Base-by-base conservation (phyloP, 2,329 filamentous ascomycete genomes). In the Monascus ruber region DNA sequence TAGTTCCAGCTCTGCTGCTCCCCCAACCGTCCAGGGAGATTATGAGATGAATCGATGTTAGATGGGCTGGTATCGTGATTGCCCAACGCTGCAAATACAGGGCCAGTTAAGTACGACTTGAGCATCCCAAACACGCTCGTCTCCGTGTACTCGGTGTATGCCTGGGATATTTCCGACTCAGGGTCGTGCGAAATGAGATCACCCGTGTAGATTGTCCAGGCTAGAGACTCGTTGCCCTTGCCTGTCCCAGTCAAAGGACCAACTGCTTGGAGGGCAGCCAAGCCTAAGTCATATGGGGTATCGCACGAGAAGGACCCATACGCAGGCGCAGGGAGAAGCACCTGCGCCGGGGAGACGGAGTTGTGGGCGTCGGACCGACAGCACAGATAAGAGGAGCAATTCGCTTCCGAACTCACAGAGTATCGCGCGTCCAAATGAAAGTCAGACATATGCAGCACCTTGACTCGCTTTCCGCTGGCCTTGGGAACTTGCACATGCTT, bases 1-100 rank as follows among this genome's bases (percentile, higher is more conserved):
- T 72, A 76, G 46, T 76, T 75, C 74, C 74, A 77, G 38, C 68
- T 73, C 45, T 72, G 68, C 46, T 78, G 74, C 43, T 69, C 55
- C 1, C 73, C 71, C 1, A 77, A 57, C 1, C 63, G 61, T 1
- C 70, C 72, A 6, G 72, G 72, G 6, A 78, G 56, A 26, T 54
- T 68, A 45, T 76, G 69, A 2, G 73, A 71, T 5, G 67, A 63
- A 46, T 74, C 69, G 25, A 74, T 69, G 24, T 68, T 70, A 40
- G 70, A 65, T 1, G 74, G 73, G 41, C 65, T 73, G 7, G 64
- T 70, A 48, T 77, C 74, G 41, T 77, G 74, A 44, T 77, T 77
- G 2, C 75, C 74, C 1, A 78, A 63, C 0, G 70, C 72, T 1
- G 69, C 56, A 42, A 75, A 78, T 3, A 78, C 66, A 3, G 75